Percentiles rank a stretch among this genome's conserved stretches.
Evolutionary conservation across 108 stramenopile genomes (phyloP).

Genomic region (Epithemia pelagica): DNA sequence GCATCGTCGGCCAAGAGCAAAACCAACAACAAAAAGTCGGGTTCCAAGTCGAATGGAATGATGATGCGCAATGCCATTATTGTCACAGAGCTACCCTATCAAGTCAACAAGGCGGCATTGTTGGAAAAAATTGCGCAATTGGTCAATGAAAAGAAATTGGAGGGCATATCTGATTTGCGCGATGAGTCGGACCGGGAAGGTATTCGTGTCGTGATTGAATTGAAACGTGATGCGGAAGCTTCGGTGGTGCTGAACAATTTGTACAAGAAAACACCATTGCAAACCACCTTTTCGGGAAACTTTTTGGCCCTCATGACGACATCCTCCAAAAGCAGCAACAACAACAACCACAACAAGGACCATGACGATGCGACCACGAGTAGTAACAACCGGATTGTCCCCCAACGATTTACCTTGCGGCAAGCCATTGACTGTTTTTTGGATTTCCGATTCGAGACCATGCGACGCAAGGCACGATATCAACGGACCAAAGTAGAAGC

Average conservation of each 20-base stretch:
- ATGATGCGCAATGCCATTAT: slow-evolving; percentile 78
- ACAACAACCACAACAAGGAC: slow-evolving; percentile 7
- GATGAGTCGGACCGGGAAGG: slow-evolving; percentile 95
- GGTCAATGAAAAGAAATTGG: slow-evolving; percentile 94
- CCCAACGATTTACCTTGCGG: slow-evolving; percentile 88
- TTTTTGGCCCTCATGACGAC: slow-evolving; percentile 78
- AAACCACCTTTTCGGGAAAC: slow-evolving; percentile 91
- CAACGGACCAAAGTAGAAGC: slow-evolving; percentile 78
- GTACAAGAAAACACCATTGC: slow-evolving; percentile 90
- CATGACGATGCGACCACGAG: background rate
- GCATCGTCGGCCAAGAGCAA: background rate
- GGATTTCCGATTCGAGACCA: slow-evolving; percentile 88
- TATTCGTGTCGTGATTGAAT: slow-evolving; percentile 94
- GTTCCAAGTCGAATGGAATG: background rate
- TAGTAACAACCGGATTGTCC: slow-evolving; percentile 43
- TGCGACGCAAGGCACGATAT: slow-evolving; percentile 71
- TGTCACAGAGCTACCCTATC: slow-evolving; percentile 92
- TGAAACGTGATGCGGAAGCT: slow-evolving; percentile 92
- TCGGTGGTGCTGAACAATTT: slow-evolving; percentile 85
- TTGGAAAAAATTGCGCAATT: slow-evolving; percentile 90
- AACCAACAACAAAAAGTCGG: no score
- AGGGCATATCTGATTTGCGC: slow-evolving; percentile 80
- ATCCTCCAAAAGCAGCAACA: background rate
- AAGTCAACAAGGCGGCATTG: slow-evolving; percentile 91
- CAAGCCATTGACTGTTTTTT: slow-evolving; percentile 83